phyloP scores from a whole-genome alignment of 2,329 filamentous ascomycete genomes.

The Penicillium sp. region DNA sequence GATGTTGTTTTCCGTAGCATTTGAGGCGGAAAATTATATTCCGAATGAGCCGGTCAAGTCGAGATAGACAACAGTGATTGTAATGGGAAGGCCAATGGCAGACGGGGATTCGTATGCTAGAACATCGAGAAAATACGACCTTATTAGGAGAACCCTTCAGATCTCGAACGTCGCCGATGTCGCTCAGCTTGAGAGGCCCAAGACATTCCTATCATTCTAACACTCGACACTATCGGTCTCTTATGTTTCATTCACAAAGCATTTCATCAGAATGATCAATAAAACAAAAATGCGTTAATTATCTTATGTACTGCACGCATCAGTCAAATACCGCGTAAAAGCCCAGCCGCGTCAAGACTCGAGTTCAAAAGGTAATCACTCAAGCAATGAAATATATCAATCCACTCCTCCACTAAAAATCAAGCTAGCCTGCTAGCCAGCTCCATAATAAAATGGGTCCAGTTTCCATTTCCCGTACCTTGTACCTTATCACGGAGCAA shows the following conservation, averaged over 20 bases:
- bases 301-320: conserved; percentile 23
- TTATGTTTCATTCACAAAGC: too few species aligned
- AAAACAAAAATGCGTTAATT: conserved; percentile 14
- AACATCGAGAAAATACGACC: too few species aligned
- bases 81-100: not conserved
- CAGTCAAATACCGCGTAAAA: conserved; percentile 25
- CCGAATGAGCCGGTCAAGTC: not conserved
- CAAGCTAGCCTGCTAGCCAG: conserved; percentile 23
- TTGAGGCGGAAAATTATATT: not conserved
- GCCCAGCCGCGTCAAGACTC: conserved; percentile 22
- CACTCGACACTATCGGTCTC: too few species aligned
- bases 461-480: not conserved
- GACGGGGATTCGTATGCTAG: too few species aligned
- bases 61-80: not conserved
- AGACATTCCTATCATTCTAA: not conserved
- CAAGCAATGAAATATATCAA: conserved; percentile 2
- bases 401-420: conserved; percentile 13
- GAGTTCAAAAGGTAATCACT: conserved; percentile 7
- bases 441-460: not conserved
- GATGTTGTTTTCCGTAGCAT: not conserved
- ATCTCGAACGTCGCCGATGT: not conserved
- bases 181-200: not conserved
- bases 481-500: not conserved
- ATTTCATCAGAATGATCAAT: not conserved
- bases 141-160: too few species aligned